A percentile compares a stretch with the other conserved stretches of the same genome.
phyloP scores from a whole-genome alignment of 1,139 yeast species.

The Kurtzmaniella quercitrusa region DNA sequence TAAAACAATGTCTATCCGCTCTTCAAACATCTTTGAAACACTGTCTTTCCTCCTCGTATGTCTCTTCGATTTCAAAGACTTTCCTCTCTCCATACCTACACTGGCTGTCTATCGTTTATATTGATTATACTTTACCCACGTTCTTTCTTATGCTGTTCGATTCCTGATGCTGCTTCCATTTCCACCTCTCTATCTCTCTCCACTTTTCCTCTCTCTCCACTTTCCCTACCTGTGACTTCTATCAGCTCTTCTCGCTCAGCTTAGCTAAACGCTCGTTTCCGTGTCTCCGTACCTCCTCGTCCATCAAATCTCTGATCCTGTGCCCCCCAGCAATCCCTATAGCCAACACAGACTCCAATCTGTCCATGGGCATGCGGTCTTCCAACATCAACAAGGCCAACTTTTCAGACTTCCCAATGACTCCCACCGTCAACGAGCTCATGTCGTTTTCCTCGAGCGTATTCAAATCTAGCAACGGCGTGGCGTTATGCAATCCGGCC shows the following conservation, averaged over 20 bases:
- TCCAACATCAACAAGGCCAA: conserved; percentile 73
- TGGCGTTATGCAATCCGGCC: conserved; percentile 73
- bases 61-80: too few relatives aligned
- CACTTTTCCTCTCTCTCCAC: too few relatives aligned
- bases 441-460: conserved; percentile 79
- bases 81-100: too few relatives aligned
- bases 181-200: background rate
- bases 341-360: conserved; percentile 71
- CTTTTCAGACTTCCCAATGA: conserved; percentile 78
- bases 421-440: conserved; percentile 77
- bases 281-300: conserved; percentile 70
- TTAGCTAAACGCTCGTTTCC: conserved; percentile 37
- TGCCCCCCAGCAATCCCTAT: conserved; percentile 90
- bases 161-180: too few relatives aligned
- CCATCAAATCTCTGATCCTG: conserved; percentile 80
- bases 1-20: too few relatives aligned
- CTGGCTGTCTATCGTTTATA: too few relatives aligned
- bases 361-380: conserved; percentile 80
- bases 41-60: too few relatives aligned
- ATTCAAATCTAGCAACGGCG: conserved; percentile 78
- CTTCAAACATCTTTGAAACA: too few relatives aligned
- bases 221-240: background rate
- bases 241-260: background rate
- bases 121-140: too few relatives aligned
- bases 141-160: too few relatives aligned